Base-by-base conservation (phyloP, 129 eudicot species). In the Heracleum sosnowskyi region DNA sequence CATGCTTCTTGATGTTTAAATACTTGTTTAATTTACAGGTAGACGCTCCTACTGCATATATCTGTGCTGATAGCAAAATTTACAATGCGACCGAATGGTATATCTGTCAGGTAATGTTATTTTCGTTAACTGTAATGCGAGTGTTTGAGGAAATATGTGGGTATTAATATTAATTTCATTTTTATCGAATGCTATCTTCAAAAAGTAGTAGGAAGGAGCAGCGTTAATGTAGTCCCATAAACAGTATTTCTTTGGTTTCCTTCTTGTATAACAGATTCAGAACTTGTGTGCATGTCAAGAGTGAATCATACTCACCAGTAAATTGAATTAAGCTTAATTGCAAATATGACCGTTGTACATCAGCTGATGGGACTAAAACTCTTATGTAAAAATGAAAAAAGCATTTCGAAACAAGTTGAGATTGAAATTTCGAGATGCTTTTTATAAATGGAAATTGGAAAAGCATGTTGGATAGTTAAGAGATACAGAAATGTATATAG, bases 31-130 rank as follows among this genome's bases (percentile, higher is more conserved):
- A 42, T 74, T 20, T 89, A 84, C 91, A 94, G 98, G 96, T 95
- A 5, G 97, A 88, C 81, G 39, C 90, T 71, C 97, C 96, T 41
- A 84, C 78, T 86, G 98, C 98, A 28, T 95, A 85, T 86, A 89
- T 92, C 55, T 95, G 98, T 55, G 97, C 97, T 73, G 96, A 89
- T 80, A 81, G 97, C 91, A 95, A 85, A 85, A 86, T 95, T 46
- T 95, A 90, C 42, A 84, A 95, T 86, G 97, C 97, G 45, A 91
- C 97, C 34, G 90, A 95, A 76, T 95, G 98, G 98, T 95, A 92
- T 84, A 89, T 95, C 66, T 95, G 98, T 83, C 98, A 95, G 97
- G 98, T 95, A 83, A 60, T 36, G 3, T 77, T 60, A 44, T 44
- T 12, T 62, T 26, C 20, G 36, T 10, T 17, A 79, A 76, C 3